Conservation (phyloP, 1,139 yeast genomes). For the Saccharomycopsis hybrid region DNA sequence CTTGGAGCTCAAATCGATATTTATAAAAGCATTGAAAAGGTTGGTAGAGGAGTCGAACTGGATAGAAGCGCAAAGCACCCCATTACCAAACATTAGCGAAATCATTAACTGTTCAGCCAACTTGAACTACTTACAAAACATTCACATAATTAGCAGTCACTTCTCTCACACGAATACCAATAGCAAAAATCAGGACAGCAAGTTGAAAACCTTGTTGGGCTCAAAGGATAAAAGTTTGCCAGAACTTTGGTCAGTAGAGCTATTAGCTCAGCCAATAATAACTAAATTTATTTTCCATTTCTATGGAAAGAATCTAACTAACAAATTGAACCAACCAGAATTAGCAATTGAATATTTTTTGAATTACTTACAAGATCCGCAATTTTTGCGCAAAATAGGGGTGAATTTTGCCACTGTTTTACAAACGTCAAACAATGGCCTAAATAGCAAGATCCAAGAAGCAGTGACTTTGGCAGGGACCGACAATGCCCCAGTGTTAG, state of each 20-base stretch:
- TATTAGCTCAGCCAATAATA: slow-evolving; percentile 15
- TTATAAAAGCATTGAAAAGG: slow-evolving; percentile 6
- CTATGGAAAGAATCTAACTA: slow-evolving; percentile 19
- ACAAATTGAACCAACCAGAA: slow-evolving; percentile 19
- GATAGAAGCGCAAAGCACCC: neutral
- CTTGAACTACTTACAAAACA: slow-evolving; percentile 13
- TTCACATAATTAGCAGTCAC: neutral
- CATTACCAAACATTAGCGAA: slow-evolving; percentile 4
- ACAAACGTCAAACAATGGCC: neutral
- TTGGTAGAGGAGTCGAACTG: slow-evolving; percentile 15
- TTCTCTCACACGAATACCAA: neutral
- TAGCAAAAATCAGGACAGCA: neutral
- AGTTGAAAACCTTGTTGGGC: neutral
- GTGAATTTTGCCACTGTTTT: slow-evolving; percentile 1
- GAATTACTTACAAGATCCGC: slow-evolving; percentile 10
- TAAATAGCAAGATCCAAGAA: neutral
- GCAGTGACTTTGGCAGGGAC: neutral
- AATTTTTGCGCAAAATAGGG: slow-evolving; percentile 6
- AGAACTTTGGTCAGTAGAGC: slow-evolving; percentile 15
- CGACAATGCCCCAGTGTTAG: neutral
- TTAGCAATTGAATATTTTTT: slow-evolving; percentile 19
- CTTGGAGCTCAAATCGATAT: slow-evolving; percentile 6
- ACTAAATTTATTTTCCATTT: slow-evolving; percentile 20
- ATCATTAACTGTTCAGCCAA: slow-evolving; percentile 11
- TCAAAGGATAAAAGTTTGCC: neutral